These are phyloP conservation scores for Sanghuangporus baumii DNA, from an alignment of 1,284 basidiomycete genomes.

Conservation along the genomic window DNA sequence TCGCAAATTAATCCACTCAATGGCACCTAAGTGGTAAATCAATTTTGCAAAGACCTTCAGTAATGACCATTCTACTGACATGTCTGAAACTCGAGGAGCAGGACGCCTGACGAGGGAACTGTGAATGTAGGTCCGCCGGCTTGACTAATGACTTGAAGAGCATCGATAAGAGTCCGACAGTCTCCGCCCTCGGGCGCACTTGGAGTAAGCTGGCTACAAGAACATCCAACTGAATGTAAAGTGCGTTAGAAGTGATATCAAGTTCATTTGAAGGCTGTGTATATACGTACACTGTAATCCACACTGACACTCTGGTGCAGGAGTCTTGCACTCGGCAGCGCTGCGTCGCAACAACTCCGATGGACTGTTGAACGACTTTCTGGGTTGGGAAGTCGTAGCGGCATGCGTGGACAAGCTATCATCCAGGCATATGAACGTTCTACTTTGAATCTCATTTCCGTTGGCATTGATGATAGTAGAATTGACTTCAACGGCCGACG, in stretches of 20 bases:
- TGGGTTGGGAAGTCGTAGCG: not conserved
- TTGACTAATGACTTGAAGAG: slow-evolving; percentile 21
- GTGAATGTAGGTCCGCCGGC: slow-evolving; percentile 25
- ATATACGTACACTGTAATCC: slow-evolving; percentile 21
- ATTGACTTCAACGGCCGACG: slow-evolving; percentile 8
- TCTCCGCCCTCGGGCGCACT: slow-evolving; percentile 25
- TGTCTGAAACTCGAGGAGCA: slow-evolving; percentile 24
- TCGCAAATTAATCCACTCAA: slow-evolving; percentile 22
- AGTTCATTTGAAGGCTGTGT: not conserved
- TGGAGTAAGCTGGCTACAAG: slow-evolving; percentile 7
- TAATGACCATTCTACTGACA: not conserved
- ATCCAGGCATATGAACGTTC: slow-evolving; percentile 12
- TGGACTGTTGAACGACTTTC: not conserved
- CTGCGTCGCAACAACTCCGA: slow-evolving; percentile 3
- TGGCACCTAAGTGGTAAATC: slow-evolving; percentile 22
- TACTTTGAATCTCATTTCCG: slow-evolving; percentile 1
- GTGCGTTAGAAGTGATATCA: not conserved
- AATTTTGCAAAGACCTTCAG: not conserved
- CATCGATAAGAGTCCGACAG: slow-evolving; percentile 18
- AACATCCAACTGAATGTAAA: slow-evolving; percentile 15
- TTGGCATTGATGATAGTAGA: slow-evolving; percentile 4
- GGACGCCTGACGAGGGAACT: slow-evolving; percentile 21
- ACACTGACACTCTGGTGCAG: slow-evolving; percentile 18
- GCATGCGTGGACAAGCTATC: not conserved
- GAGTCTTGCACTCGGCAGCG: slow-evolving; percentile 10